Base-by-base conservation (phyloP, 2,329 filamentous ascomycete genomes). In the Colletotrichum brevisporum region DNA sequence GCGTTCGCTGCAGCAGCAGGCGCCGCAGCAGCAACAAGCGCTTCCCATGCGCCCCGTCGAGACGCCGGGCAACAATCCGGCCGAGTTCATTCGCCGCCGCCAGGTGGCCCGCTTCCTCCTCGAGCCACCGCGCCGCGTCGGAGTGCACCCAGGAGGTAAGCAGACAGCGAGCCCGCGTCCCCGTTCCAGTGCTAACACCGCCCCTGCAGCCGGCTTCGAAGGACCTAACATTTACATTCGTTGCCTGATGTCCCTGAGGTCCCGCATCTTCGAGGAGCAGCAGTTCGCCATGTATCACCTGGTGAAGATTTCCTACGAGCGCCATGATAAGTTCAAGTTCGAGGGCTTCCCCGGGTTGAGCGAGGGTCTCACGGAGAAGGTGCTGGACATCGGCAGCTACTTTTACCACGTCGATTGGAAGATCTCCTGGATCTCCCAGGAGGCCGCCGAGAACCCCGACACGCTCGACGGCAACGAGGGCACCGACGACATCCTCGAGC, bases 321-420 rank as follows among this genome's bases (percentile, higher is more conserved):
- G 95, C 51, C 95, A 95, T 53, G 96, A 98, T 78, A 97, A 97
- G 80, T 98, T 97, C 81, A 92, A 94, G 70, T 98, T 98, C 73
- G 94, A 97, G 74, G 93, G 94, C 5, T 98, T 98, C 74, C 92
- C 93, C 1, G 91, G 94, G 10, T 86, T 99, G 31, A 94, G 94
- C 0, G 96, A 98, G 79, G 93, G 93, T 3, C 86, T 99, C 10
- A 90, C 97, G 63, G 92, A 94, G 70, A 97, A 97, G 76, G 91
- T 92, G 2, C 84, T 98, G 57, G 90, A 95, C 71, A 87, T 97
- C 48, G 92, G 92, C 64, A 87, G 86, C 54, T 82, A 97, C 13
- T 97, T 95, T 80, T 96, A 94, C 76, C 87, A 96, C 60, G 87
- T 97, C 24, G 87, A 91, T 66, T 98, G 94, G 94, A 88, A 90